Evolutionary conservation across 441 rosid genomes (phyloP).

Genomic region (Hura crepitans): DNA sequence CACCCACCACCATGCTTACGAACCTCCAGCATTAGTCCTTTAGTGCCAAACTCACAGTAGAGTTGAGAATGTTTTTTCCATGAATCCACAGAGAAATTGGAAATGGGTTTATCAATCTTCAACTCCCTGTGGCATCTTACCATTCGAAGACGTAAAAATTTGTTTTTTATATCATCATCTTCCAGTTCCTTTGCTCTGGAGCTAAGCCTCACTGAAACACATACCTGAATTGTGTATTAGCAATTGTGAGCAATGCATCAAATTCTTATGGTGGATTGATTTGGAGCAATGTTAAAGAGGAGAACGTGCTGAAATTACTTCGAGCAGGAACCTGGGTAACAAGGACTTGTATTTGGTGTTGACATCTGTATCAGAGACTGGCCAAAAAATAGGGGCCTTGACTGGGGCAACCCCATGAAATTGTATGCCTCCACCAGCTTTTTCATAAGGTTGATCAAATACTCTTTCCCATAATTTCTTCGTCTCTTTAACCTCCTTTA

Average conservation of each 20-base stretch:
- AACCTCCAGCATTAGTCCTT: constrained; percentile 56
- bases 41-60: constrained; percentile 77
- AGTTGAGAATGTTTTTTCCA: constrained; percentile 69
- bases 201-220: constrained; percentile 46
- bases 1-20: constrained; percentile 38
- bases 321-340: constrained; percentile 66
- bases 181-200: constrained; percentile 27
- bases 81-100: constrained; percentile 37
- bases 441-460: constrained; percentile 77
- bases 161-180: constrained; percentile 21
- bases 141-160: constrained; percentile 49
- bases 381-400: no score
- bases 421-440: constrained; percentile 59
- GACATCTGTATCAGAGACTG: constrained; percentile 53
- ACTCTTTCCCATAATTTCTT: constrained; percentile 54
- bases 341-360: constrained; percentile 70
- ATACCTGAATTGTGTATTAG: constrained; percentile 39
- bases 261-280: no score
- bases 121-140: constrained; percentile 69
- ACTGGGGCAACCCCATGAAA: constrained; percentile 28
- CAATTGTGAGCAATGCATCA: not conserved
- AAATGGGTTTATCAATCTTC: constrained; percentile 44
- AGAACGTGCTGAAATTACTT: constrained; percentile 44
- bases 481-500: constrained; percentile 48
- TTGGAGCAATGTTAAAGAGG: no score